These are phyloP conservation scores for Orbilia blumenaviensis DNA, from an alignment of 2,329 filamentous ascomycete genomes.

Conservation along the genomic window DNA sequence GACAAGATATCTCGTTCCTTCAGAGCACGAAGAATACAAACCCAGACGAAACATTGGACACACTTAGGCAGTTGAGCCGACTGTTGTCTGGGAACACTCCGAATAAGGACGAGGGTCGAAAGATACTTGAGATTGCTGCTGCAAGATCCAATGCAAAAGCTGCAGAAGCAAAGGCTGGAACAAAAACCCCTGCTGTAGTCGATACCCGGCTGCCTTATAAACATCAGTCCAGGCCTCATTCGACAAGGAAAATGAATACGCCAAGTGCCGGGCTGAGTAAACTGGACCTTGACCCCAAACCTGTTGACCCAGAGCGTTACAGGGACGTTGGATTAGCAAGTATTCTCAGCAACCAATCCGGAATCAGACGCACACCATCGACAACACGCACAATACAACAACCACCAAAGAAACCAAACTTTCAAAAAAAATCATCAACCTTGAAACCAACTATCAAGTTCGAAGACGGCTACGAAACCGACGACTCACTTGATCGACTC, in stretches of 20 bases:
- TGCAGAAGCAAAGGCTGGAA: neutral
- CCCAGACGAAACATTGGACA: constrained; percentile 47
- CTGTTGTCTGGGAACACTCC: constrained; percentile 43
- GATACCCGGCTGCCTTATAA: constrained; percentile 38
- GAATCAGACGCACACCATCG: neutral
- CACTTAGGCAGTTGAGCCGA: constrained; percentile 44
- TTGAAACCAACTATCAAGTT: constrained; percentile 37
- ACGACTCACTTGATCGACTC: constrained; percentile 50
- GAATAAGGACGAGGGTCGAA: constrained; percentile 22
- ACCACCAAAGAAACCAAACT: constrained; percentile 1
- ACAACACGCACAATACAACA: constrained; percentile 5
- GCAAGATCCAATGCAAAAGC: constrained; percentile 19
- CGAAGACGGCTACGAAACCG: constrained; percentile 50
- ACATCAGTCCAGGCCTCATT: constrained; percentile 20
- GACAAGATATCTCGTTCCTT: constrained; percentile 34
- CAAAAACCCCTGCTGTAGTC: neutral
- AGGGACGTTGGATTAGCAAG: neutral
- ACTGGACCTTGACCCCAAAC: constrained; percentile 11
- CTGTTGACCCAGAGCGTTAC: neutral
- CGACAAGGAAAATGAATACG: neutral
- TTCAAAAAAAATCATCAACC: constrained; percentile 7
- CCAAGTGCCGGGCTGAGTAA: neutral
- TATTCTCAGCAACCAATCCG: constrained; percentile 5
- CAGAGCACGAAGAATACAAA: constrained; percentile 31
- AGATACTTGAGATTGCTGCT: constrained; percentile 18